phyloP scores from a whole-genome alignment of 2,329 filamentous ascomycete species.

The Phaeosphaeria sp. region DNA sequence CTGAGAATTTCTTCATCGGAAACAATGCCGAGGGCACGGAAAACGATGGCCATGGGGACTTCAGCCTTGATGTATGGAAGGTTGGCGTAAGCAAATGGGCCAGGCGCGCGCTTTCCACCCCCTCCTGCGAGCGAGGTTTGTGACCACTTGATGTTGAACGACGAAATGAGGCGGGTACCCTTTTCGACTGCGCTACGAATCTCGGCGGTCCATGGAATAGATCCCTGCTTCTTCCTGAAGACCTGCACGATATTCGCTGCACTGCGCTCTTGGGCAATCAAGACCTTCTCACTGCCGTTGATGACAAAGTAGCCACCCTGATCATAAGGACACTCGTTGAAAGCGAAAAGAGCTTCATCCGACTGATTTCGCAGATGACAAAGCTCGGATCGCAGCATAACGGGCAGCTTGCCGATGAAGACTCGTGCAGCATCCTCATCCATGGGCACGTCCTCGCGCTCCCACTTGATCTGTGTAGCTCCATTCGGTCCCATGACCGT shows the following conservation, averaged over 20 bases:
- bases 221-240: slow-evolving; percentile 97
- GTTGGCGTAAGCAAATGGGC: slow-evolving; percentile 87
- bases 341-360: slow-evolving; percentile 84
- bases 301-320: slow-evolving; percentile 99
- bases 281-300: slow-evolving; percentile 97
- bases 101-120: slow-evolving; percentile 74
- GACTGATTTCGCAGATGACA: slow-evolving; percentile 85
- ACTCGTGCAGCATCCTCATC: slow-evolving; percentile 69
- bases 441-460: slow-evolving; percentile 56
- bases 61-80: slow-evolving; percentile 94
- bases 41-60: slow-evolving; percentile 92
- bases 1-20: slow-evolving; percentile 98
- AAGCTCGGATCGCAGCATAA: slow-evolving; percentile 98
- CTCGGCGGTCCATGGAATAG: slow-evolving; percentile 91
- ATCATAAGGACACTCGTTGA: slow-evolving; percentile 98
- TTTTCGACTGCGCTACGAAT: slow-evolving; percentile 97
- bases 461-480: slow-evolving; percentile 52
- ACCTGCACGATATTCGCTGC: slow-evolving; percentile 99
- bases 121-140: slow-evolving; percentile 79
- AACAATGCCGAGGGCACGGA: slow-evolving; percentile 92
- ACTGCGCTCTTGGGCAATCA: slow-evolving; percentile 96
- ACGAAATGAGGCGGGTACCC: slow-evolving; percentile 91
- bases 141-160: slow-evolving; percentile 87
- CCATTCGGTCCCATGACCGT: slow-evolving; percentile 24
- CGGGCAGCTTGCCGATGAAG: slow-evolving; percentile 93